These are phyloP conservation scores for Stentor coeruleus DNA, from an alignment of 73 alveolate genomes.

Conservation along the genomic window DNA sequence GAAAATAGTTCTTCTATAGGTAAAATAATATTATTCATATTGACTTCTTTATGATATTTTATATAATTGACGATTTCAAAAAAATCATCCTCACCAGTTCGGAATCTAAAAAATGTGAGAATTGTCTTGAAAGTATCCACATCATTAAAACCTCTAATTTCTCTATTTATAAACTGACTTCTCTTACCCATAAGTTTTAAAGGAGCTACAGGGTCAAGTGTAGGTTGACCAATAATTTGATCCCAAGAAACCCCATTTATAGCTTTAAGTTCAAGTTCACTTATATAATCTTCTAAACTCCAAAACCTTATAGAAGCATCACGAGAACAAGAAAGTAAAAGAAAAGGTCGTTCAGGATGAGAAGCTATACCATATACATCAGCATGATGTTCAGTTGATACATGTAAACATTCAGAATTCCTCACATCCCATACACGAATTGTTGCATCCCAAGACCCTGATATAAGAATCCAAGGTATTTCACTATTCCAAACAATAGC, in stretches of 20 bases:
- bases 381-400: conserved; percentile 62
- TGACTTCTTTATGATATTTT: conserved; percentile 28
- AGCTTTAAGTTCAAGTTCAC: conserved; percentile 4
- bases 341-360: conserved; percentile 65
- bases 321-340: conserved; percentile 71
- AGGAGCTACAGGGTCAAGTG: conserved; percentile 19
- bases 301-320: conserved; percentile 70
- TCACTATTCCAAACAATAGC: conserved; percentile 70
- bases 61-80: conserved; percentile 41
- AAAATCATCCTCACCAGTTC: conserved; percentile 48
- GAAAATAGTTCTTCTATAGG: conserved; percentile 38
- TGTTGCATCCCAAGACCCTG: conserved; percentile 82
- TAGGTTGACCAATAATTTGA: not conserved
- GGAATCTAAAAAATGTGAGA: conserved; percentile 27
- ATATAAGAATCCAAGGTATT: conserved; percentile 59
- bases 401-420: conserved; percentile 56
- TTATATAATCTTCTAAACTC: conserved; percentile 42
- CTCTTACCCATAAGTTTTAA: conserved; percentile 33
- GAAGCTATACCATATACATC: conserved; percentile 79
- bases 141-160: not conserved
- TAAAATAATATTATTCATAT: conserved; percentile 32
- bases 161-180: conserved; percentile 19
- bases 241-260: not conserved
- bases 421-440: conserved; percentile 72
- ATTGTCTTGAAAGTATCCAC: conserved; percentile 20